Percentiles rank a stretch among this genome's conserved stretches.
Conservation (phyloP, 306 rosid genomes). For the Sicyos edulis region DNA sequence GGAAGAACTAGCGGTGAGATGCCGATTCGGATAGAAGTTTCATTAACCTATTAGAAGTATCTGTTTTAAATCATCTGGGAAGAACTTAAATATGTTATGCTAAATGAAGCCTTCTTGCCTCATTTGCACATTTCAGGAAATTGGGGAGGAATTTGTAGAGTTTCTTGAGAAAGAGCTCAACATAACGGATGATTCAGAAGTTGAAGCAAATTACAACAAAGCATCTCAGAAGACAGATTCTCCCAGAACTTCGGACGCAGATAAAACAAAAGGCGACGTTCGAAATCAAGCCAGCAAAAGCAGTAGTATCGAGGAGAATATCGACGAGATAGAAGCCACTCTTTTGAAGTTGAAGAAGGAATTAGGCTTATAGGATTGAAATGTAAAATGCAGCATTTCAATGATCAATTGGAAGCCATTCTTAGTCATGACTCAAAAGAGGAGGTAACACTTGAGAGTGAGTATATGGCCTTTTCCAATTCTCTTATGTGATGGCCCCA, state of each 20-base stretch:
- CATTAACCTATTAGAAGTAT: background rate
- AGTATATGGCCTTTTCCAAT: no score
- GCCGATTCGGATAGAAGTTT: background rate
- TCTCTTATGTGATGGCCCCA: no score
- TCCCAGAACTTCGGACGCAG: slow-evolving; percentile 32
- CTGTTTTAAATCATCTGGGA: background rate
- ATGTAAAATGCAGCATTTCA: slow-evolving; percentile 12
- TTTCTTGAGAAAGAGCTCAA: slow-evolving; percentile 94
- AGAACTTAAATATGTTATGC: background rate
- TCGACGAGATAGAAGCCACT: slow-evolving; percentile 88
- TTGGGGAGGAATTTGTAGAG: slow-evolving; percentile 95
- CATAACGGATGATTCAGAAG: slow-evolving; percentile 46
- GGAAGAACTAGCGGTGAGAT: slow-evolving; percentile 86
- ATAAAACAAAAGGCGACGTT: slow-evolving; percentile 24
- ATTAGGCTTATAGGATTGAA: slow-evolving; percentile 56
- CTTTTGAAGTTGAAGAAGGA: slow-evolving; percentile 83
- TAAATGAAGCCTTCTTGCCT: background rate
- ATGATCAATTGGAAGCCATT: no score
- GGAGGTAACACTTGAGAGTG: no score
- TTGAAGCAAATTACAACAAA: slow-evolving; percentile 28
- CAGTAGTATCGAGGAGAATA: slow-evolving; percentile 59
- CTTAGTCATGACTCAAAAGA: no score
- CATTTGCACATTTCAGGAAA: slow-evolving; percentile 57
- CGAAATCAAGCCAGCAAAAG: slow-evolving; percentile 38
- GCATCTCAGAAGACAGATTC: slow-evolving; percentile 35